Evolutionary conservation across 2,329 filamentous ascomycete species (phyloP).

Genomic region (Fonsecaea monophora): DNA sequence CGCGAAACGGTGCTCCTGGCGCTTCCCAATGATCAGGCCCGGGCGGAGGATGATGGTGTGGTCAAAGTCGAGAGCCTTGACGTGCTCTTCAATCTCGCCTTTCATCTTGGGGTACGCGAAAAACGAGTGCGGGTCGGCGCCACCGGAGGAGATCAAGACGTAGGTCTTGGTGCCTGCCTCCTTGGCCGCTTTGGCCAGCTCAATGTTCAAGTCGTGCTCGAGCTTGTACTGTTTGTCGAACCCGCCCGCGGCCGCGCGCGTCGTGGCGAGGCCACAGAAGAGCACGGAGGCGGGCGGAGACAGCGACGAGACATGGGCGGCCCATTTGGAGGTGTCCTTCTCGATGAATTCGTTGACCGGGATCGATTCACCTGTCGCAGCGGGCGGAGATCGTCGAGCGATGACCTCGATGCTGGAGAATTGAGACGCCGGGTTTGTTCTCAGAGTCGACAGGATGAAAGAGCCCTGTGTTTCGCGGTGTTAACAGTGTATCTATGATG

Average conservation of each 20-base stretch:
- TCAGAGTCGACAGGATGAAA: slow-evolving; percentile 69
- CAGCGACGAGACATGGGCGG: slow-evolving; percentile 62
- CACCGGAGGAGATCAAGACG: slow-evolving; percentile 72
- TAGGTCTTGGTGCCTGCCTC: slow-evolving; percentile 74
- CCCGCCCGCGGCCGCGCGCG: slow-evolving; percentile 74
- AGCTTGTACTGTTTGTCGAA: slow-evolving; percentile 83
- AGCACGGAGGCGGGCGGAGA: slow-evolving; percentile 67
- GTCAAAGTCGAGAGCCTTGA: slow-evolving; percentile 76
- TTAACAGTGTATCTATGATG: slow-evolving; percentile 28
- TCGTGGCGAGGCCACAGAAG: slow-evolving; percentile 82
- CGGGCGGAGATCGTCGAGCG: slow-evolving; percentile 51
- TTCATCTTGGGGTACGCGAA: slow-evolving; percentile 76
- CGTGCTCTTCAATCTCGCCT: slow-evolving; percentile 79
- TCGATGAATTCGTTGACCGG: slow-evolving; percentile 63
- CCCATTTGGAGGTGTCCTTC: slow-evolving; percentile 73
- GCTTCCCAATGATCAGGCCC: slow-evolving; percentile 74
- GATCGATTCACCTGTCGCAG: slow-evolving; percentile 63
- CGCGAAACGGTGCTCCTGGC: slow-evolving; percentile 65
- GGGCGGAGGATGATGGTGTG: slow-evolving; percentile 76
- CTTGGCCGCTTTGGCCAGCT: slow-evolving; percentile 76
- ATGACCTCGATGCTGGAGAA: slow-evolving; percentile 54
- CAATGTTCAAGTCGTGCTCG: slow-evolving; percentile 84
- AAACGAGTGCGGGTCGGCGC: slow-evolving; percentile 59
- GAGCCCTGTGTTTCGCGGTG: slow-evolving; percentile 61
- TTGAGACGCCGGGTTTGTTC: slow-evolving; percentile 44